Base-by-base conservation (phyloP, 139 green algal genomes). In the Haematococcus lacustris region DNA sequence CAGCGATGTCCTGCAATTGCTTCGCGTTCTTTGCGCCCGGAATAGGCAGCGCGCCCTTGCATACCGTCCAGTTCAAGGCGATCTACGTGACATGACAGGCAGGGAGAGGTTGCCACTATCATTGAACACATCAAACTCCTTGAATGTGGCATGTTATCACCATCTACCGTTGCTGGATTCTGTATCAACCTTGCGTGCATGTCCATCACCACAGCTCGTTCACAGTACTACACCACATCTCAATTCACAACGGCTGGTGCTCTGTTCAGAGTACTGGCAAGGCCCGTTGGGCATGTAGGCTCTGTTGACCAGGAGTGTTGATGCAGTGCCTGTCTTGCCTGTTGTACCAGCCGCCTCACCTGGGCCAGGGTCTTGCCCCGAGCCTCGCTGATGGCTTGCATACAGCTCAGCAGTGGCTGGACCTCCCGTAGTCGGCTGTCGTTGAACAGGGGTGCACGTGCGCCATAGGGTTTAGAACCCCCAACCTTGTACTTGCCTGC, bases 11-110 rank as follows among this genome's bases (percentile, higher is more conserved):
- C 38, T 66, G 59, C n/a, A 85, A 81, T 73, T 92, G 88, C 61
- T 70, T 53, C 23, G 64, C 84, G 50, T 76, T 93, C 85, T 97
- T 97, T 25, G 82, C 92, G 25, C 93, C 92, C 2, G 93, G 93
- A 69, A 98, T 98, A 68, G 93, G 93, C 57, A 97, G 40, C 5
- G 86, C 82, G 4, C 91, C 93, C 78, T 98, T 95, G 80, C 83
- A 92, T 25, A 98, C 81, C 1, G 75, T 70, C 93, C 93, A 98
- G 81, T 97, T 97, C 66, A 98, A 80, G 0, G 73, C 39, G 5
- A 81, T 62, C 79, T 80, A 66, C 6, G 23, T 25, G 7, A 33
- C 25, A 33, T n/a, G n/a, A n/a, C n/a, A n/a, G n/a, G n/a, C n/a
- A n/a, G n/a, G n/a, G n/a, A n/a, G n/a, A n/a, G n/a, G n/a, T n/a